Conservation (phyloP, 108 stramenopile genomes). For the Chaetoceros muelleri region DNA sequence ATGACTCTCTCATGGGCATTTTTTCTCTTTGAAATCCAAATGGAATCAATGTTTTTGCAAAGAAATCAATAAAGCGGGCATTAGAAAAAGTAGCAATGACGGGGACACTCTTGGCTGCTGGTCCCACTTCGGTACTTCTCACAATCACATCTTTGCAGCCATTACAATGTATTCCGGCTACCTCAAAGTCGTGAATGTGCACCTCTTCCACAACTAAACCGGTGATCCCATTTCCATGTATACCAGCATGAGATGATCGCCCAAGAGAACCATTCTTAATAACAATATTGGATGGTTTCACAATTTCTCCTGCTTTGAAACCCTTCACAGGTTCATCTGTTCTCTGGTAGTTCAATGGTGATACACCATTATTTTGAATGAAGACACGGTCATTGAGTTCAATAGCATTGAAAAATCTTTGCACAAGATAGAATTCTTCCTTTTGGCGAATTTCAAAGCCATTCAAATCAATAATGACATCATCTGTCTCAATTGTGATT, state of each 20-base stretch:
- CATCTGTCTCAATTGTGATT: conserved; percentile 7
- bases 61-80: too few species aligned
- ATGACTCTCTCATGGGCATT: too few species aligned
- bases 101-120: conserved; percentile 2
- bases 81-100: conserved; percentile 1
- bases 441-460: conserved; percentile 7
- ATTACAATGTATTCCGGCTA: conserved; percentile 10
- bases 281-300: conserved; percentile 13
- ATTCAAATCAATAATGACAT: conserved; percentile 11
- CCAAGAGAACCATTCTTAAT: conserved; percentile 7
- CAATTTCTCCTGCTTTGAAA: too few species aligned
- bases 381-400: conserved; percentile 16
- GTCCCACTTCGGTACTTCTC: conserved; percentile 3
- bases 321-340: too few species aligned
- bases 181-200: conserved; percentile 10
- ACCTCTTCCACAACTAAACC: conserved; percentile 6
- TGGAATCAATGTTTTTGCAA: too few species aligned
- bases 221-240: conserved; percentile 17
- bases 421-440: conserved; percentile 9
- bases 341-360: too few species aligned
- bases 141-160: conserved; percentile 4
- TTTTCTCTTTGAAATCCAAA: too few species aligned
- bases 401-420: conserved; percentile 22
- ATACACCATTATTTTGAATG: background rate
- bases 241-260: conserved; percentile 15